phyloP scores from a whole-genome alignment of 78 protist species.

The Emiliania huxleyi region DNA sequence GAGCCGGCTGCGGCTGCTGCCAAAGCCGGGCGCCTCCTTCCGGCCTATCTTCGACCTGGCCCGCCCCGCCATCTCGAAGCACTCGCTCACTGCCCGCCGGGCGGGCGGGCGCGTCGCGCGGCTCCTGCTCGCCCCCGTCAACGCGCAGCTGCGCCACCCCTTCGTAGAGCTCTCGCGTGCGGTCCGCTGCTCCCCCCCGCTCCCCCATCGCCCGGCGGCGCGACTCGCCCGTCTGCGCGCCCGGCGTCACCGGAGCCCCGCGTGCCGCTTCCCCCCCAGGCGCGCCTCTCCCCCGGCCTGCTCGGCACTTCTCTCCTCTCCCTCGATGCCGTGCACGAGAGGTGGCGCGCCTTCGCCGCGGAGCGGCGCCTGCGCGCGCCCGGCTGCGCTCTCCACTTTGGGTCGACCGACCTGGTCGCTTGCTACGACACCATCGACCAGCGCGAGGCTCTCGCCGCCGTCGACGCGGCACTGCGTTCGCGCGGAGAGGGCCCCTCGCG shows the following conservation, averaged over 20 bases:
- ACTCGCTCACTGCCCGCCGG: not conserved
- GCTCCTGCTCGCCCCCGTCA: not conserved
- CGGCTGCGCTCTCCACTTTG: not conserved
- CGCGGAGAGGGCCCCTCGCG: not conserved
- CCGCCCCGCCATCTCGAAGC: not conserved
- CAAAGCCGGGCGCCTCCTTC: not conserved
- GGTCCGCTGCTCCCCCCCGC: too few species aligned
- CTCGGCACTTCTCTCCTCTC: not conserved
- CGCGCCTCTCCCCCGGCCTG: not conserved
- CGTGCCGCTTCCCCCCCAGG: too few species aligned
- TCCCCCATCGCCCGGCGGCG: too few species aligned
- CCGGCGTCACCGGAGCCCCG: too few species aligned
- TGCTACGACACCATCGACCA: not conserved
- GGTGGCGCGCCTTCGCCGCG: not conserved
- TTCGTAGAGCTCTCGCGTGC: not conserved
- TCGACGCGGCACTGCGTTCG: not conserved
- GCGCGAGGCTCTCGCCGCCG: not conserved
- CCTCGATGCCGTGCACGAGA: not conserved
- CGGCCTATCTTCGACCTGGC: not conserved
- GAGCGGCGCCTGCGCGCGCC: not conserved
- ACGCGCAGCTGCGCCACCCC: not conserved
- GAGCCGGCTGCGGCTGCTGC: not conserved
- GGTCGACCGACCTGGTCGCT: not conserved
- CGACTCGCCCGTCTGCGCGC: too few species aligned
- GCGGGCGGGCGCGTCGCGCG: not conserved